Evolutionary conservation across 352 stramenopile genomes (phyloP).

Genomic region (Nothophytophthora sp.): DNA sequence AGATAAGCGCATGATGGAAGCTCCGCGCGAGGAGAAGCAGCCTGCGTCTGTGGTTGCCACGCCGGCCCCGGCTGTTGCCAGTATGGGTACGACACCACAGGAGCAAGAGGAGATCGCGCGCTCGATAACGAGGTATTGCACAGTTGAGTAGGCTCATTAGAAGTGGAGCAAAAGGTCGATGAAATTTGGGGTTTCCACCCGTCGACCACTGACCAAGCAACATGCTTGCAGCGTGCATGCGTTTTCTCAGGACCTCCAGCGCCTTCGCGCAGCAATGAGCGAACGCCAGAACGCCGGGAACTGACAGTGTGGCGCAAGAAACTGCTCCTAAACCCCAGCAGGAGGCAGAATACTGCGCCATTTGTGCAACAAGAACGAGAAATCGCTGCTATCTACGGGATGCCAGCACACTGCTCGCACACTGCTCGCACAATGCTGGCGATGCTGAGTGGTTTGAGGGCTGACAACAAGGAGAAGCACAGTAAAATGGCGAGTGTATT

Average conservation of each 20-base stretch:
- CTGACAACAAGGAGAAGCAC: no score
- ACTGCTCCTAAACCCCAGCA: slow-evolving; percentile 5
- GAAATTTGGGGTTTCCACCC: no score
- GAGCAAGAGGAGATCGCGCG: slow-evolving; percentile 19
- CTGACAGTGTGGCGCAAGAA: background rate
- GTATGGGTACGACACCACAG: slow-evolving; percentile 15
- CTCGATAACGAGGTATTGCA: slow-evolving; percentile 23
- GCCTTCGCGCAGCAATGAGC: slow-evolving; percentile 21
- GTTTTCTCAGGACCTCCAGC: slow-evolving; percentile 25
- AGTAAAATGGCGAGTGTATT: no score
- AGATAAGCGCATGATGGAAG: slow-evolving; percentile 9
- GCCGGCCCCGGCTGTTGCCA: slow-evolving; percentile 4
- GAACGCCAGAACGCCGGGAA: slow-evolving; percentile 9
- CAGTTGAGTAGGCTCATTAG: background rate
- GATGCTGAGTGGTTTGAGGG: no score
- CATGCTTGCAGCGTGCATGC: slow-evolving; percentile 15
- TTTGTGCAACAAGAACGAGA: no score
- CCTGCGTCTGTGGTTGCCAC: background rate
- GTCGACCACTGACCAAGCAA: background rate
- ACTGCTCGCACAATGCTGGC: no score
- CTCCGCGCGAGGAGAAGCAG: slow-evolving; percentile 8
- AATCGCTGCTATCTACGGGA: no score
- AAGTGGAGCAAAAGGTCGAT: background rate
- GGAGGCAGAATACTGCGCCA: no score
- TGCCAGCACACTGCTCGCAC: no score